Percentiles rank a stretch among this genome's conserved stretches.
Conservation (phyloP, 441 rosid species). For the Euphorbia schlechtendalii region DNA sequence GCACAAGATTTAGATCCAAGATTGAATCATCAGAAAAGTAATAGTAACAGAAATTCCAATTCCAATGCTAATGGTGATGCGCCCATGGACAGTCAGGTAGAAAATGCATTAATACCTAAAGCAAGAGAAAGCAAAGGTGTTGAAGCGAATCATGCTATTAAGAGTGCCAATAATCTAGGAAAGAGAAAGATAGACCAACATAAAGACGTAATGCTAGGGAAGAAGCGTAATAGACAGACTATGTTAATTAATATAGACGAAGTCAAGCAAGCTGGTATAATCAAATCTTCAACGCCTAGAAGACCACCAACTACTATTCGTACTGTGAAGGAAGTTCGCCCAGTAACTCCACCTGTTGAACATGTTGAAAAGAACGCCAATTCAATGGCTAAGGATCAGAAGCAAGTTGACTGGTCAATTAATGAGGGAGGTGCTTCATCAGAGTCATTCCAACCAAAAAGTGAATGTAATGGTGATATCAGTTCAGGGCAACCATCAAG, state of each 20-base stretch:
- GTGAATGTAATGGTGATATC: slow-evolving; percentile 63
- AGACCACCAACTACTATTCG: slow-evolving; percentile 69
- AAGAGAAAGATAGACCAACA: slow-evolving; percentile 91
- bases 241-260: slow-evolving; percentile 86
- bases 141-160: slow-evolving; percentile 73
- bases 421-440: slow-evolving; percentile 42
- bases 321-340: slow-evolving; percentile 67
- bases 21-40: slow-evolving; percentile 37
- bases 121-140: slow-evolving; percentile 72
- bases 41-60: slow-evolving; percentile 31
- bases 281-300: slow-evolving; percentile 74
- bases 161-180: slow-evolving; percentile 54
- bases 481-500: slow-evolving; percentile 40
- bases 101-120: slow-evolving; percentile 36
- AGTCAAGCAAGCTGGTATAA: slow-evolving; percentile 79
- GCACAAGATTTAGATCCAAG: slow-evolving; percentile 32
- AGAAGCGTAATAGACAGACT: slow-evolving; percentile 93
- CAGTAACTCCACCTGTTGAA: slow-evolving; percentile 39
- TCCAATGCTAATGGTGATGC: slow-evolving; percentile 43
- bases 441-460: slow-evolving; percentile 47
- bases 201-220: slow-evolving; percentile 93
- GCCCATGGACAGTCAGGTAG: slow-evolving; percentile 42
- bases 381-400: slow-evolving; percentile 50
- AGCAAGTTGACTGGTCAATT: slow-evolving; percentile 41
- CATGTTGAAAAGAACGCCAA: slow-evolving; percentile 48